phyloP scores from a whole-genome alignment of 441 rosid genomes.

The Capsella rubella region DNA sequence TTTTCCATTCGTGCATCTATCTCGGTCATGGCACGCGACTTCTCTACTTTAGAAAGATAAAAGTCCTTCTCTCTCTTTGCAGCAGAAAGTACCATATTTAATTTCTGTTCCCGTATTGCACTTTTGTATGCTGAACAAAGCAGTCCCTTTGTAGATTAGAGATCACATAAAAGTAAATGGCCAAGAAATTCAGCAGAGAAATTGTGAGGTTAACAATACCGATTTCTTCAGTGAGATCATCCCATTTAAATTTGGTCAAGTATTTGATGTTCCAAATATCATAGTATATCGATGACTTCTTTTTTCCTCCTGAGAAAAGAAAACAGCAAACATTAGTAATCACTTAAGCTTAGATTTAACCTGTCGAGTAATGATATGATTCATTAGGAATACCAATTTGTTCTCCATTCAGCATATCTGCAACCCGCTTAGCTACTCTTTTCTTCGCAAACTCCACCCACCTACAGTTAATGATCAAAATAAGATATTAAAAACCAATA shows the following conservation, averaged over 20 bases:
- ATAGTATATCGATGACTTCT: slow-evolving; percentile 74
- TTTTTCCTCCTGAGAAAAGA: slow-evolving; percentile 75
- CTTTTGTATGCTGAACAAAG: slow-evolving; percentile 74
- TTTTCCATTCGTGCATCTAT: slow-evolving; percentile 84
- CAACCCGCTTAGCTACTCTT: slow-evolving; percentile 77
- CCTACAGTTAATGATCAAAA: slow-evolving; percentile 50
- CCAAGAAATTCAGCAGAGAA: slow-evolving; percentile 12
- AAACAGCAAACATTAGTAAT: slow-evolving; percentile 16
- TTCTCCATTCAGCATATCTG: slow-evolving; percentile 87
- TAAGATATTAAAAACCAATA: slow-evolving; percentile 1
- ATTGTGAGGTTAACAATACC: slow-evolving; percentile 53
- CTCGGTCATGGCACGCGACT: slow-evolving; percentile 68
- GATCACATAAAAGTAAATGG: slow-evolving; percentile 13
- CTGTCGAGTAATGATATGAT: neutral
- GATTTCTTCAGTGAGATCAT: slow-evolving; percentile 85
- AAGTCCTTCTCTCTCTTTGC: slow-evolving; percentile 93
- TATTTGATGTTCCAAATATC: slow-evolving; percentile 97
- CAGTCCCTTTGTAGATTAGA: slow-evolving; percentile 40
- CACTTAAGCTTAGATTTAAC: neutral
- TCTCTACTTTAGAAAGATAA: slow-evolving; percentile 78
- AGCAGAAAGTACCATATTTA: slow-evolving; percentile 81
- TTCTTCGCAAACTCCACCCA: slow-evolving; percentile 94
- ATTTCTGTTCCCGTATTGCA: slow-evolving; percentile 81
- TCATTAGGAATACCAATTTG: slow-evolving; percentile 64
- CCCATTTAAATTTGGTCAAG: slow-evolving; percentile 96